A percentile compares a stretch with the other conserved stretches of the same genome.
Conservation (phyloP, 2,329 filamentous ascomycete genomes). For the Colletotrichum brevisporum region DNA sequence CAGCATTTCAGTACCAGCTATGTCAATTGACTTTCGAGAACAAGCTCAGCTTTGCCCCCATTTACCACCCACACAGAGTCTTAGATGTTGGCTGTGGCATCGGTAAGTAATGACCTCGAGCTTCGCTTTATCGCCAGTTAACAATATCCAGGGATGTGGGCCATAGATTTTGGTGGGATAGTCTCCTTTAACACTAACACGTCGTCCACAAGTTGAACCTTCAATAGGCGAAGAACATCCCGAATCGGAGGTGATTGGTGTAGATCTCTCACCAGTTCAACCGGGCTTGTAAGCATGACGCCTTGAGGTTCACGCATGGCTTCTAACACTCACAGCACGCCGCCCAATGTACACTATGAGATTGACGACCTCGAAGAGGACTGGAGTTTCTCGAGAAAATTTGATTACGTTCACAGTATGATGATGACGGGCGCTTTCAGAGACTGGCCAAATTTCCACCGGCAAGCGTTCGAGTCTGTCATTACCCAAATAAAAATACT, state of each 20-base stretch:
- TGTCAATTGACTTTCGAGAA: constrained; percentile 60
- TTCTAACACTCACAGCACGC: constrained; percentile 44
- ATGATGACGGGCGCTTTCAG: constrained; percentile 49
- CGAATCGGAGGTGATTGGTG: constrained; percentile 56
- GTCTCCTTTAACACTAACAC: neutral
- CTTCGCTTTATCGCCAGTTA: neutral
- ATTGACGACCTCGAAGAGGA: constrained; percentile 72
- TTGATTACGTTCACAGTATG: constrained; percentile 53
- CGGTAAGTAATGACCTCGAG: constrained; percentile 47
- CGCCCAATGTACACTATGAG: constrained; percentile 62
- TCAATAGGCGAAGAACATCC: constrained; percentile 56
- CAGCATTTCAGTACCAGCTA: constrained; percentile 52
- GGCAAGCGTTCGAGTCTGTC: constrained; percentile 43
- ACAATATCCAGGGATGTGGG: constrained; percentile 60
- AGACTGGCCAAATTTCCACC: constrained; percentile 47
- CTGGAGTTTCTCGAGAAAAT: constrained; percentile 55
- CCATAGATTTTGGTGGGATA: constrained; percentile 60
- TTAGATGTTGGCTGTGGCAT: constrained; percentile 68
- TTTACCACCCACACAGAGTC: constrained; percentile 56
- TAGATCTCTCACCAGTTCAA: constrained; percentile 64
- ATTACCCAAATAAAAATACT: neutral
- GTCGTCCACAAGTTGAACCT: constrained; percentile 1
- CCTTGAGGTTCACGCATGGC: too few species aligned
- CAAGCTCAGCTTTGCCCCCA: constrained; percentile 60
- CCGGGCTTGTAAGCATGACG: constrained; percentile 44